A percentile compares a stretch with the other conserved stretches of the same genome.
Evolutionary conservation across 257 asterid genomes (phyloP).

Genomic region (Solanum clarkiae): DNA sequence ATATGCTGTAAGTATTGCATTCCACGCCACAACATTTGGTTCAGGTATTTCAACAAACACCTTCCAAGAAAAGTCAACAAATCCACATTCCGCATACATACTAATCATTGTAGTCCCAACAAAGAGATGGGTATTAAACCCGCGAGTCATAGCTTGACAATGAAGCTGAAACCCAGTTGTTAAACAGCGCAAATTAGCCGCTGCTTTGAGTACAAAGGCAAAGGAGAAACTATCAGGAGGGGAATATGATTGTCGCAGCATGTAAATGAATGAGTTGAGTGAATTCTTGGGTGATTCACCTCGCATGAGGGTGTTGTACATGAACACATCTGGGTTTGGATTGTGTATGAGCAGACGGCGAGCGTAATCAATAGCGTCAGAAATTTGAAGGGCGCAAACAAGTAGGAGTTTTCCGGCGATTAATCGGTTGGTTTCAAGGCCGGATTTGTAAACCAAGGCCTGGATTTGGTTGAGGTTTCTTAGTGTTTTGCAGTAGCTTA

Average conservation of each 20-base stretch:
- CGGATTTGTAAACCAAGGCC: constrained; percentile 35
- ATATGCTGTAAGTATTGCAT: constrained; percentile 55
- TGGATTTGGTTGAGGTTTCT: constrained; percentile 49
- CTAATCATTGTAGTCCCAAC: constrained; percentile 83
- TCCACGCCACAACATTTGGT: constrained; percentile 75
- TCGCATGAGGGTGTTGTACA: constrained; percentile 79
- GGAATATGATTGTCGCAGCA: constrained; percentile 26
- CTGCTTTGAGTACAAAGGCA: constrained; percentile 66
- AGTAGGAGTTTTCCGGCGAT: constrained; percentile 63
- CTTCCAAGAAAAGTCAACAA: constrained; percentile 18
- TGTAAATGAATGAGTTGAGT: constrained; percentile 24
- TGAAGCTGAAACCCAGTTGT: constrained; percentile 64
- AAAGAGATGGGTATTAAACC: constrained; percentile 47
- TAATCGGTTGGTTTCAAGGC: constrained; percentile 46
- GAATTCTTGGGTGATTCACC: constrained; percentile 50
- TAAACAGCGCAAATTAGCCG: constrained; percentile 45
- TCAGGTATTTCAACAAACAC: constrained; percentile 68
- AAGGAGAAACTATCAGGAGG: constrained; percentile 63
- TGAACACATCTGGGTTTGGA: constrained; percentile 61
- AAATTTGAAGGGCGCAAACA: constrained; percentile 44
- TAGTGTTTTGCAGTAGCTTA: constrained; percentile 45
- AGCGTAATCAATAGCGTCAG: constrained; percentile 47
- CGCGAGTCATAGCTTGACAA: constrained; percentile 51
- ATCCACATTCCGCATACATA: constrained; percentile 71
- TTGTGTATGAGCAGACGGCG: constrained; percentile 28